These are phyloP conservation scores for Fonsecaea multimorphosa DNA, from an alignment of 2,329 filamentous ascomycete genomes.

Conservation along the genomic window DNA sequence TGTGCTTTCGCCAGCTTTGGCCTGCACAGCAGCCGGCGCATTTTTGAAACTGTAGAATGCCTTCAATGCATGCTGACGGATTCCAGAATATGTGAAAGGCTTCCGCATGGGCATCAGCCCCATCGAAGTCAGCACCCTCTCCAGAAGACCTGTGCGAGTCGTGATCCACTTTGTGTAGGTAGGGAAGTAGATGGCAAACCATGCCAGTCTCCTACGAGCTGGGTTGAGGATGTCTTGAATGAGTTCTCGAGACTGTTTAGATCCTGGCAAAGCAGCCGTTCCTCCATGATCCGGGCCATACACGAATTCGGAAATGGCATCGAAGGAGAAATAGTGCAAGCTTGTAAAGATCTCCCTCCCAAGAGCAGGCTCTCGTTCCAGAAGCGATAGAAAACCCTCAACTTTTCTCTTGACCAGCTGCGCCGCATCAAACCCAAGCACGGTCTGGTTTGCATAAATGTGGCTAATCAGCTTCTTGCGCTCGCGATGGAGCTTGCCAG, in stretches of 20 bases:
- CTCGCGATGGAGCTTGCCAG: slow-evolving; percentile 52
- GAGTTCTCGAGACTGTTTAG: slow-evolving; percentile 48
- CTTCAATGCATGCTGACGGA: slow-evolving; percentile 52
- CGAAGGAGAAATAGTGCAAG: slow-evolving; percentile 61
- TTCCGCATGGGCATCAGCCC: slow-evolving; percentile 58
- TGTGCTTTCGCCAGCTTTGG: slow-evolving; percentile 32
- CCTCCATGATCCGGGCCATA: slow-evolving; percentile 54
- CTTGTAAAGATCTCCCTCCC: slow-evolving; percentile 56
- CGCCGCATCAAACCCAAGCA: slow-evolving; percentile 47
- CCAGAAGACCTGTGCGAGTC: slow-evolving; percentile 48
- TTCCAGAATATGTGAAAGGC: slow-evolving; percentile 59
- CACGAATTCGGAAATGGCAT: slow-evolving; percentile 60
- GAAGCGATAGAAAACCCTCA: slow-evolving; percentile 49
- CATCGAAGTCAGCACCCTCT: slow-evolving; percentile 43
- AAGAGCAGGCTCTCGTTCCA: slow-evolving; percentile 46
- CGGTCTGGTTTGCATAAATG: slow-evolving; percentile 59
- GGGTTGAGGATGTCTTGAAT: slow-evolving; percentile 59
- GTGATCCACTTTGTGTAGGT: slow-evolving; percentile 58
- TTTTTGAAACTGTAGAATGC: slow-evolving; percentile 44
- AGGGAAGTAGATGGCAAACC: slow-evolving; percentile 58
- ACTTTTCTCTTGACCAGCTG: slow-evolving; percentile 51
- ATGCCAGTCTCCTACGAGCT: slow-evolving; percentile 53
- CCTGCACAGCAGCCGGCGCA: slow-evolving; percentile 41
- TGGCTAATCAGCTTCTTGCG: slow-evolving; percentile 58
- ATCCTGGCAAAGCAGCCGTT: slow-evolving; percentile 53